Conservation (phyloP, 2,329 filamentous ascomycete species). For the Nectriaceae sp. region DNA sequence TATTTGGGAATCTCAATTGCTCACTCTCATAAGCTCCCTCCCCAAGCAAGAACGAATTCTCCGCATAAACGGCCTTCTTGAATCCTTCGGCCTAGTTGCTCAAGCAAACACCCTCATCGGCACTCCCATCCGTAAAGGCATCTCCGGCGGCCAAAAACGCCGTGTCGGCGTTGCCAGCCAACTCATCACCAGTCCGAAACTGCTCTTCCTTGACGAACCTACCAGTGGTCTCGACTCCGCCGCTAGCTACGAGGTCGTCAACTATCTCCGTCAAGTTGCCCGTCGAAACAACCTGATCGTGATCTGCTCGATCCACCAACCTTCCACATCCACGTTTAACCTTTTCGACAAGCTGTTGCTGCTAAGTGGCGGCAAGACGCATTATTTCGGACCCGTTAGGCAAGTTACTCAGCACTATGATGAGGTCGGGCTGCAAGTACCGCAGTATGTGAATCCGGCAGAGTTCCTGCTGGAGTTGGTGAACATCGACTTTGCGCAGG, state of each 20-base stretch:
- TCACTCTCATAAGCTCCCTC: constrained; percentile 31
- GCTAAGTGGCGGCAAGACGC: constrained; percentile 68
- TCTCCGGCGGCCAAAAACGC: constrained; percentile 84
- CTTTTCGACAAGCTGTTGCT: constrained; percentile 80
- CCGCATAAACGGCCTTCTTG: constrained; percentile 67
- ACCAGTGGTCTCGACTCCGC: constrained; percentile 82
- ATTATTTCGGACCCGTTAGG: constrained; percentile 69
- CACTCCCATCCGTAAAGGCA: constrained; percentile 79
- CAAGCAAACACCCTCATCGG: constrained; percentile 75
- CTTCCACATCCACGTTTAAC: constrained; percentile 76
- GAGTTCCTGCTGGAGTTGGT: constrained; percentile 79
- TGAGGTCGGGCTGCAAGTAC: constrained; percentile 61
- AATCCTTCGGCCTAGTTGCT: constrained; percentile 70
- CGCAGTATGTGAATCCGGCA: constrained; percentile 73
- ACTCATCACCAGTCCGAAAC: constrained; percentile 77
- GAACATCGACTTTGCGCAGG: constrained; percentile 71
- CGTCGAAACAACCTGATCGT: constrained; percentile 72
- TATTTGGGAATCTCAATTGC: background rate
- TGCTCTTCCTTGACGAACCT: constrained; percentile 82
- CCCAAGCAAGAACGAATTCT: constrained; percentile 56
- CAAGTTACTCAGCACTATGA: constrained; percentile 65
- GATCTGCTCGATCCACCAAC: constrained; percentile 83
- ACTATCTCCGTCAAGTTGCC: constrained; percentile 68
- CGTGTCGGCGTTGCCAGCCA: constrained; percentile 79
- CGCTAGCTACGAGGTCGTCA: constrained; percentile 75